Evolutionary conservation across 2,329 filamentous ascomycete genomes (phyloP), one percentile per base, ranked within the genome.

Genomic region (Fusarium zealandicum): DNA sequence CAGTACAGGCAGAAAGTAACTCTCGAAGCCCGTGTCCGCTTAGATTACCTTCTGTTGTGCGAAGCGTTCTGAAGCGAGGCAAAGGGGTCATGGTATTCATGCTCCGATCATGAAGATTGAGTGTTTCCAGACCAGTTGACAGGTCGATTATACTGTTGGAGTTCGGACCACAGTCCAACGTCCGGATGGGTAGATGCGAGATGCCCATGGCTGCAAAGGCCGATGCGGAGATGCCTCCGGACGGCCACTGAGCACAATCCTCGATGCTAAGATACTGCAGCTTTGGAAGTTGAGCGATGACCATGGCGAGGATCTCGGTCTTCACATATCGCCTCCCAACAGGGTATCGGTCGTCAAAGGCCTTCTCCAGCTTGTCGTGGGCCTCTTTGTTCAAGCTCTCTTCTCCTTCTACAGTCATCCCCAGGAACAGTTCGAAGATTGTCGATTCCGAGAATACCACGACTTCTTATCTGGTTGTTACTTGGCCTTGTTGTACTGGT

Each of bases 281-380:
- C 11, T 40, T 53, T 9, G 43, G 49, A 17, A 56, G 39, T 25
- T 53, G 49, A n/a, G 53, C 49, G 13, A 53, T 31, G 9, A 53
- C 17, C 39, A 49, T 48, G 18, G 39, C 49, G 9, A 35, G 18
- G n/a, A 53, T 22, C 42, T 56, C 53, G 14, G 38, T 27, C 18
- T 39, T 30, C 16, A 31, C 28, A n/a, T 33, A 47, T 13, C 25
- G 5, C 16, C 30, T 35, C 20, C 4, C 6, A 20, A 20, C 20
- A 4, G 20, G 20, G 20, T 20, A 4, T 20, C 20, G 20, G 20
- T 4, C 4, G 20, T 20, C 20, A 20, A 20, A 6, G 20, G 20
- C 20, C 4, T 20, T 4, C 6, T 20, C 20, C 20, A 20, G 20
- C 20, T 6, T 4, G 20, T 6, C 20, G 20, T 20, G 20, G 20